These are phyloP conservation scores for Tremella fuciformis DNA, from an alignment of 768 basidiomycete species.

Conservation along the genomic window DNA sequence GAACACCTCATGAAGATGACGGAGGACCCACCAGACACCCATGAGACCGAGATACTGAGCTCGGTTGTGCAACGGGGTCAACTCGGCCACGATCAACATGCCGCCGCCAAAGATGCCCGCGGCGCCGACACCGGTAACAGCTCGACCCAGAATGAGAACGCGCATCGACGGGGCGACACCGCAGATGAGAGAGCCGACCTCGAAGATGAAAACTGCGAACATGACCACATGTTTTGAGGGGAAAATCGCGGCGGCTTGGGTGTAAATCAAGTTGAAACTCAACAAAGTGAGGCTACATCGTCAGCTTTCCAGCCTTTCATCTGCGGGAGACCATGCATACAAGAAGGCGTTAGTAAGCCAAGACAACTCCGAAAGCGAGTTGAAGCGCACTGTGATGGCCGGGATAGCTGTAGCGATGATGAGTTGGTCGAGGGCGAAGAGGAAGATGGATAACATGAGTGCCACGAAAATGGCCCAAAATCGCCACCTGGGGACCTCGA, in stretches of 20 bases:
- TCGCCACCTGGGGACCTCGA: conserved; percentile 31
- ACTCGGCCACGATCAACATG: conserved; percentile 44
- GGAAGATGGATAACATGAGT: conserved; percentile 41
- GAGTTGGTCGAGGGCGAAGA: conserved; percentile 51
- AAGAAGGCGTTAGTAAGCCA: conserved; percentile 50
- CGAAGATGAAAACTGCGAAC: conserved; percentile 53
- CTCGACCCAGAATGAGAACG: conserved; percentile 54
- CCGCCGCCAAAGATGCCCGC: conserved; percentile 52
- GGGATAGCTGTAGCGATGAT: conserved; percentile 53
- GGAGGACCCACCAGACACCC: conserved; percentile 41
- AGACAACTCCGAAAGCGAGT: conserved; percentile 39
- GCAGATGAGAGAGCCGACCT: conserved; percentile 56
- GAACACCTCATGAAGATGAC: neutral
- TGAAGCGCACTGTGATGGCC: conserved; percentile 46
- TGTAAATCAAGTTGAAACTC: conserved; percentile 46
- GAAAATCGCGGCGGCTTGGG: conserved; percentile 46
- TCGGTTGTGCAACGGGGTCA: conserved; percentile 39
- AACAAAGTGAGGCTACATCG: conserved; percentile 45
- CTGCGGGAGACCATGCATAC: conserved; percentile 16
- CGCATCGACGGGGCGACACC: conserved; percentile 51
- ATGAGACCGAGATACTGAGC: conserved; percentile 47
- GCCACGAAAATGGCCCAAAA: conserved; percentile 36
- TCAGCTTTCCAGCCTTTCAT: neutral
- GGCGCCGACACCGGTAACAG: conserved; percentile 57
- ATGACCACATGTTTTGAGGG: conserved; percentile 49